Evolutionary conservation across 2,329 filamentous ascomycete species (phyloP), one percentile per base, ranked within the genome.

Genomic region (Cladosporium velox): DNA sequence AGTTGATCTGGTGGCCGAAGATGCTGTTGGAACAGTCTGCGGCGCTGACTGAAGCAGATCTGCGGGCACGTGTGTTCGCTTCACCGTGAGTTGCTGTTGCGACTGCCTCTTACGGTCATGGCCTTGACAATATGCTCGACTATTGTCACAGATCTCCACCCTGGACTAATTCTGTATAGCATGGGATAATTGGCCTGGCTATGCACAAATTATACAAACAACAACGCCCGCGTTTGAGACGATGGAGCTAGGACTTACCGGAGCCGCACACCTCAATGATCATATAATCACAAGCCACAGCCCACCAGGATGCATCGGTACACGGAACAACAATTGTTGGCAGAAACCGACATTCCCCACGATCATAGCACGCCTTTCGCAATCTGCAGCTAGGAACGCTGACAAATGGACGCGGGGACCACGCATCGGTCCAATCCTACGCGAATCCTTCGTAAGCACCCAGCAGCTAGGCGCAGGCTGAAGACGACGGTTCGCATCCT

Each of bases 1-100:
- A 47, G 10, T 21, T 59, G 35, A 59, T 59, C 24, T 30, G 35
- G 24, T 59, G 57, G 57, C 57, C 57, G 34, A 47, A 28, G 57
- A 47, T 59, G 57, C 38, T 59, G 6, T 30, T 59, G 35, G 57
- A 59, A 32, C 38, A 59, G 7, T 26, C 57, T 14, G 34, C 57
- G 8, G 10, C 8, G 6, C 35, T 59, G 26, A 47, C 24, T 5
- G 57, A 59, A 35, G 26, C 57, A 41, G 57, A 59, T 30, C 18
- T 59, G 35, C 35, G 57, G 41, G 35, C 35, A 1, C 34, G 57
- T 5, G 32, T 59, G 8, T 59, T 59, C 12, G 57, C 57, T 14
- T 26, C 18, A 4, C 2, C 34, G 8, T 58, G 55, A 58, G 55
- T 10, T 21, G 4, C 15, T 24, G 4, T 32, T 8, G 5, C 41